phyloP scores from a whole-genome alignment of 2,329 filamentous ascomycete species.

The Aspergillus fumigatiaffinis region DNA sequence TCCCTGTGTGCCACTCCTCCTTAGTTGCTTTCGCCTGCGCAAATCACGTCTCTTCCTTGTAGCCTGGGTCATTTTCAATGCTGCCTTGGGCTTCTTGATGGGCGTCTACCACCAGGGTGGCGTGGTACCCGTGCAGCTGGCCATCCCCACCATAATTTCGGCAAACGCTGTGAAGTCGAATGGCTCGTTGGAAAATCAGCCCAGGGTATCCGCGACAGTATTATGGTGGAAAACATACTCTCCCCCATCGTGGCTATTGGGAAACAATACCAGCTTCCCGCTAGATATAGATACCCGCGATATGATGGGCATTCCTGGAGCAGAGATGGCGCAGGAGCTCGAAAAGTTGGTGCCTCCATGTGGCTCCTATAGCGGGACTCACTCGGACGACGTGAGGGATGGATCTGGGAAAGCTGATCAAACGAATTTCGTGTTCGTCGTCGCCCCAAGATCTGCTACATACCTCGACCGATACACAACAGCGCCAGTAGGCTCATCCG shows the following conservation, averaged over 20 bases:
- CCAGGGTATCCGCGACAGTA: conserved; percentile 31
- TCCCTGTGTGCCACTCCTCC: conserved; percentile 48
- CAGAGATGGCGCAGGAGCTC: conserved; percentile 38
- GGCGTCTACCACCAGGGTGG: conserved; percentile 54
- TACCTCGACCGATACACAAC: conserved; percentile 39
- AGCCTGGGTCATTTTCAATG: conserved; percentile 49
- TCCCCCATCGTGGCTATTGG: conserved; percentile 50
- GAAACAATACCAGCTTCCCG: conserved; percentile 28
- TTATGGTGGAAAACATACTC: conserved; percentile 56
- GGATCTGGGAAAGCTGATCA: background rate
- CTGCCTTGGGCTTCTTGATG: conserved; percentile 46
- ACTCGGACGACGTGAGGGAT: background rate
- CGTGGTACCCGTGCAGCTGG: conserved; percentile 47
- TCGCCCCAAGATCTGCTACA: conserved; percentile 44
- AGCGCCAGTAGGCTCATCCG: conserved; percentile 11
- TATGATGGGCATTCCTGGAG: conserved; percentile 46
- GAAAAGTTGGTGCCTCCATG: conserved; percentile 32
- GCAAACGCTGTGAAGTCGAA: conserved; percentile 18
- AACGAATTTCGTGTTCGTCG: conserved; percentile 35
- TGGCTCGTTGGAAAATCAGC: conserved; percentile 4
- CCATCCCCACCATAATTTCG: conserved; percentile 38
- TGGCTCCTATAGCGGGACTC: conserved; percentile 14
- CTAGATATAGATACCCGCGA: conserved; percentile 41
- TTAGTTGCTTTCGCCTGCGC: conserved; percentile 45
- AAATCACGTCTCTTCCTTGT: conserved; percentile 39